Conservation (phyloP, 306 rosid species). For the Benincasa hispida region DNA sequence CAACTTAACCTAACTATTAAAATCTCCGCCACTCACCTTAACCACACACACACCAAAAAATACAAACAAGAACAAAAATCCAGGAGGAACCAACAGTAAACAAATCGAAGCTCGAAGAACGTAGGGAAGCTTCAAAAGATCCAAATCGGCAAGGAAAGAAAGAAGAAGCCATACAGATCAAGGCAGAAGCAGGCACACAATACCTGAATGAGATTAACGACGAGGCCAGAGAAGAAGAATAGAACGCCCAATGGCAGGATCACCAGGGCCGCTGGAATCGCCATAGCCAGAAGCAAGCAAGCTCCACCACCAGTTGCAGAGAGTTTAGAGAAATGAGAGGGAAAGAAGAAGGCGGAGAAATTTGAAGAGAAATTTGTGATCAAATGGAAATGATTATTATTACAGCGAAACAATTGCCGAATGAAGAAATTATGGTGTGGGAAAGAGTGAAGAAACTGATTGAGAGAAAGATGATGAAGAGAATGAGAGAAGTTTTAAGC, state of each 20-base stretch:
- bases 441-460: not conserved
- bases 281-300: constrained; percentile 27
- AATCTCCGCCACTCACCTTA: not conserved
- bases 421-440: not conserved
- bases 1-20: not conserved
- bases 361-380: not conserved
- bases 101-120: not conserved
- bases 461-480: not conserved
- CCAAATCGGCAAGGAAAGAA: not conserved
- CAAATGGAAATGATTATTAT: not conserved
- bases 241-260: constrained; percentile 76
- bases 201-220: constrained; percentile 78
- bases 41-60: not conserved
- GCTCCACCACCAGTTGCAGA: not conserved
- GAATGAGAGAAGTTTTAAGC: not conserved
- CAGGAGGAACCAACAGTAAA: not conserved
- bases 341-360: not conserved
- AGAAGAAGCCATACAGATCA: not conserved
- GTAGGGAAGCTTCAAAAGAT: not conserved
- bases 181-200: not conserved
- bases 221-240: constrained; percentile 80
- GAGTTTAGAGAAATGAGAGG: not conserved
- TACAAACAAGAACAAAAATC: not conserved
- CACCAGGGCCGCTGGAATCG: constrained; percentile 65
- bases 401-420: not conserved